Evolutionary conservation across 257 asterid genomes (phyloP), one percentile per base, ranked within the genome.

Genomic region (Lantana camara): DNA sequence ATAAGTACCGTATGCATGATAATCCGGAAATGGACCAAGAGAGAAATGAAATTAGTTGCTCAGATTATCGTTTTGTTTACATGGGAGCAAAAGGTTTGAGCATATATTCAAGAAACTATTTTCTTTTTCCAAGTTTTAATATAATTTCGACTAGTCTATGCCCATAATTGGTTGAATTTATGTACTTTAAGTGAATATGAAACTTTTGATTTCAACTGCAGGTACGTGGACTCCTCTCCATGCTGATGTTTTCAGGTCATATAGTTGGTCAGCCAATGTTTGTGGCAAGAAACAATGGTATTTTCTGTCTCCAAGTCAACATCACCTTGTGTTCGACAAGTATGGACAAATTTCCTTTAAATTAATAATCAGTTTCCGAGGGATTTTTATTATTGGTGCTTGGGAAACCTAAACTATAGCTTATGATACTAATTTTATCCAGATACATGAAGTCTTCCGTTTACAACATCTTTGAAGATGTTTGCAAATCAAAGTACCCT

Each of bases 141-240:
- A 37, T 62, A 13, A 65, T 19, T 32, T 52, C 47, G 55, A 51
- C 21, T 24, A 61, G 44, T 34, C 37, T 44, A 7, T 37, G 19
- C 23, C 62, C 46, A 62, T 49, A 41, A 57, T 21, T 24, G 46
- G 20, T 15, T 19, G 17, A 35, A 63, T 52, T 38, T 16, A 1
- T 64, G 32, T 23, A 44, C 15, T 51, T 46, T 13, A 17, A 30
- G 19, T 21, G 22, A 23, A 57, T 29, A 23, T 45, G 56, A 22
- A 23, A n/a, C n/a, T n/a, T n/a, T n/a, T n/a, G n/a, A n/a, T n/a
- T n/a, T n/a, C n/a, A n/a, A n/a, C n/a, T 75, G 65, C 74, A 89
- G 98, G 97, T 61, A 84, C 97, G 55, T 94, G 99, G 97, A 94
- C 99, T 38, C 99, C 99, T 37, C 90, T 88, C 76, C 99, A 94